phyloP scores from a whole-genome alignment of 352 stramenopile genomes.

The Globisporangium abappressorium region DNA sequence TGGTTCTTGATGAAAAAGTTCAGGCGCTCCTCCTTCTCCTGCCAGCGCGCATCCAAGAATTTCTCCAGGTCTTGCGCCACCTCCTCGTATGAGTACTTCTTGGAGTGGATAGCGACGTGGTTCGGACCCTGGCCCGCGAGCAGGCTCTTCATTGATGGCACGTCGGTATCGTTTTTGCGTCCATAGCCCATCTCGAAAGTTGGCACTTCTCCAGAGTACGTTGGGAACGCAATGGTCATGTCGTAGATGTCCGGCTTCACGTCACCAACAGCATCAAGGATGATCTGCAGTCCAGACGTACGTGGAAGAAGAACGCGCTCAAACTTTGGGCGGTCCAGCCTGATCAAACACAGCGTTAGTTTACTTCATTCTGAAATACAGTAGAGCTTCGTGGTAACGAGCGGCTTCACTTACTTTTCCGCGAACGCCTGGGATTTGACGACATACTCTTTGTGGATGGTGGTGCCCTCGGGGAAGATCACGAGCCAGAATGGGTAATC shows the following conservation, averaged over 20 bases:
- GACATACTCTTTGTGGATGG: slow-evolving; percentile 85
- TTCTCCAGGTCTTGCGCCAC: slow-evolving; percentile 43
- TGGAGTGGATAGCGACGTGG: slow-evolving; percentile 53
- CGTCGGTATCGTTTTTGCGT: slow-evolving; percentile 71
- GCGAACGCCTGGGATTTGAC: slow-evolving; percentile 91
- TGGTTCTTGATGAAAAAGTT: slow-evolving; percentile 78
- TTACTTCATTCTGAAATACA: background rate
- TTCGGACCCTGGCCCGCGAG: slow-evolving; percentile 51
- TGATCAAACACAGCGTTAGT: slow-evolving; percentile 9
- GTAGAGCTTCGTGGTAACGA: background rate
- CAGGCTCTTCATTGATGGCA: slow-evolving; percentile 83
- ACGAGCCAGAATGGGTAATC: slow-evolving; percentile 88
- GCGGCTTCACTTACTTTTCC: slow-evolving; percentile 45
- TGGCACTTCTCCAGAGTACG: slow-evolving; percentile 82
- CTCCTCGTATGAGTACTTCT: slow-evolving; percentile 66
- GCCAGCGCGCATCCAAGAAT: slow-evolving; percentile 71
- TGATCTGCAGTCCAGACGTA: slow-evolving; percentile 91
- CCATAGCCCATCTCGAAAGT: slow-evolving; percentile 89
- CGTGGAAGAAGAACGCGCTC: slow-evolving; percentile 90
- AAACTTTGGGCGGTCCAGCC: slow-evolving; percentile 77
- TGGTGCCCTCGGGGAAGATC: slow-evolving; percentile 91
- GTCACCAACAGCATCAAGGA: slow-evolving; percentile 84
- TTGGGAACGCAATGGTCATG: slow-evolving; percentile 87
- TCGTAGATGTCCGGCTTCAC: slow-evolving; percentile 92
- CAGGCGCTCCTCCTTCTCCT: slow-evolving; percentile 72